Conservation (phyloP, 805 yeast genomes). For the Candida sphagnicola region DNA sequence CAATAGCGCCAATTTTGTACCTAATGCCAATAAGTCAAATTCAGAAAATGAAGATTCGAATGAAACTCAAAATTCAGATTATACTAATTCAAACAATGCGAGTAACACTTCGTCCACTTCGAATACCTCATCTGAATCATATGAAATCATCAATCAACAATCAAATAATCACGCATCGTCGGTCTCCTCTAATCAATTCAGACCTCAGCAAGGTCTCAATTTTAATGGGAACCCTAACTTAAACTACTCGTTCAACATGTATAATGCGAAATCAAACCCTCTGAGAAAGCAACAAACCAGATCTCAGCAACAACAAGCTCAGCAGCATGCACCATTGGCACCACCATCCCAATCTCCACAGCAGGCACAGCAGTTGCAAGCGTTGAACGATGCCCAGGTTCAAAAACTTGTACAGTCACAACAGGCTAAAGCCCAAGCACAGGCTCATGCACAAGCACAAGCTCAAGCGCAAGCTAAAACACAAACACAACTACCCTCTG, state of each 20-base stretch:
- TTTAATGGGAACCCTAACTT: slow-evolving; percentile 16
- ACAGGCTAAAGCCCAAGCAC: slow-evolving; percentile 7
- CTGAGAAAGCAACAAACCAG: not conserved
- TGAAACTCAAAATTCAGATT: slow-evolving; percentile 3
- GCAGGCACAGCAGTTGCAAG: slow-evolving; percentile 9
- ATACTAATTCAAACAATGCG: slow-evolving; percentile 5
- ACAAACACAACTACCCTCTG: slow-evolving; percentile 12
- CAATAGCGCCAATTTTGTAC: not conserved
- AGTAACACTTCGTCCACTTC: slow-evolving; percentile 4
- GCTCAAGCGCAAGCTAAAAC: slow-evolving; percentile 5
- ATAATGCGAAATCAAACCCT: slow-evolving; percentile 1
- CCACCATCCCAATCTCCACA: slow-evolving; percentile 2
- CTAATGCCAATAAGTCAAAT: not conserved
- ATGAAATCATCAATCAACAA: slow-evolving; percentile 19
- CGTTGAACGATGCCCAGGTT: not conserved
- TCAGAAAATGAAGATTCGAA: slow-evolving; percentile 6
- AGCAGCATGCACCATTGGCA: slow-evolving; percentile 1
- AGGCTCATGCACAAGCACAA: slow-evolving; percentile 7
- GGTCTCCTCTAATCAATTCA: slow-evolving; percentile 15
- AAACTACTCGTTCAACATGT: slow-evolving; percentile 3
- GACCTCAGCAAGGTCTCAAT: slow-evolving; percentile 23
- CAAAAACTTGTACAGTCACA: slow-evolving; percentile 7
- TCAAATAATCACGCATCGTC: slow-evolving; percentile 5
- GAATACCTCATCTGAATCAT: slow-evolving; percentile 7
- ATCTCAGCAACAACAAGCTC: not conserved